phyloP scores from a whole-genome alignment of 1,139 yeast species.

The Hansenula sp. region DNA sequence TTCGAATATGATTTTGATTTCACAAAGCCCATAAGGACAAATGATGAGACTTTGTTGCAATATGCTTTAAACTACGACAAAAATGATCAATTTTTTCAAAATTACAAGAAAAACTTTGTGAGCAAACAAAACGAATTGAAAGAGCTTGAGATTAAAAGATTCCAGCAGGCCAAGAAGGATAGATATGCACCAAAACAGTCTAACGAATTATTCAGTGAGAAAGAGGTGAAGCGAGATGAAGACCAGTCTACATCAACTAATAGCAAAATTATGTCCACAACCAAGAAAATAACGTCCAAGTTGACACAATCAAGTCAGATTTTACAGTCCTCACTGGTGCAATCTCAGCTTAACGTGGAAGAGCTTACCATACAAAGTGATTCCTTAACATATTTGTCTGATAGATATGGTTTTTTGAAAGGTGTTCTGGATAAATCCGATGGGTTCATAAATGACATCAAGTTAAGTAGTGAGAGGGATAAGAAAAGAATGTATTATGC shows the following conservation, averaged over 20 bases:
- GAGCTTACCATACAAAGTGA: constrained; percentile 54
- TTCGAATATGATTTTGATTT: constrained; percentile 16
- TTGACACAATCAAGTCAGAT: constrained; percentile 34
- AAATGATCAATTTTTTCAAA: constrained; percentile 11
- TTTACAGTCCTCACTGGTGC: constrained; percentile 51
- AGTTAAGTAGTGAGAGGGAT: constrained; percentile 52
- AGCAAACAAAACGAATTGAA: constrained; percentile 12
- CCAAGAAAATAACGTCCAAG: constrained; percentile 31
- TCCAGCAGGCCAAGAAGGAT: not conserved
- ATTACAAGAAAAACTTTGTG: constrained; percentile 12
- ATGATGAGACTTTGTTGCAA: not conserved
- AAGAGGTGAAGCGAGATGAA: not conserved
- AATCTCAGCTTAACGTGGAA: constrained; percentile 56
- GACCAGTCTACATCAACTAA: constrained; percentile 19
- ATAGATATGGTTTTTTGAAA: constrained; percentile 41
- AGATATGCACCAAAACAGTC: constrained; percentile 2
- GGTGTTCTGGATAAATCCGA: constrained; percentile 47
- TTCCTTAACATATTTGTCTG: constrained; percentile 42
- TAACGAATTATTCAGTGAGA: constrained; percentile 8
- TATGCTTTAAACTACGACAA: constrained; percentile 8
- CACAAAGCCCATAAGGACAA: not conserved
- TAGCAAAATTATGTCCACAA: constrained; percentile 29
- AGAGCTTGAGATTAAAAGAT: not conserved
- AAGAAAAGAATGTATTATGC: constrained; percentile 50
- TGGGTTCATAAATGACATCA: constrained; percentile 41